Conservation (phyloP, 768 basidiomycete species). For the Calocera viscosa region DNA sequence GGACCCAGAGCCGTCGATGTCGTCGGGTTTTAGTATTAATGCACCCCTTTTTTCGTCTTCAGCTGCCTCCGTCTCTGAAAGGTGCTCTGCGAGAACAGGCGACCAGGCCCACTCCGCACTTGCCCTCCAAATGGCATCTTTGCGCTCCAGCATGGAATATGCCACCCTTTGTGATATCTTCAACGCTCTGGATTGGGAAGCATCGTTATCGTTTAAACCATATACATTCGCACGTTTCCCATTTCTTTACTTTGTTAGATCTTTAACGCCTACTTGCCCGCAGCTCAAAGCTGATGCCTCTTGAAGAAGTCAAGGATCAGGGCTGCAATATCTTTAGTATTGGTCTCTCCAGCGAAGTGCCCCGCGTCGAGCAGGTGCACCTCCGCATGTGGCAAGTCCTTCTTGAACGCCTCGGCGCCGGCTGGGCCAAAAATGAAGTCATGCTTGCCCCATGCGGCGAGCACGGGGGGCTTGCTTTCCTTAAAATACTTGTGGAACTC, state of each 20-base stretch:
- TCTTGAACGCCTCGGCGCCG: constrained; percentile 37
- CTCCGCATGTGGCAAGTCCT: constrained; percentile 29
- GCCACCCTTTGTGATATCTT: no score
- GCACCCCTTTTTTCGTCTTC: no score
- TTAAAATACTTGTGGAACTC: constrained; percentile 36
- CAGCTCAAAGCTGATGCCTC: neutral
- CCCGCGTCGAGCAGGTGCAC: constrained; percentile 34
- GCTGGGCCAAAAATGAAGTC: constrained; percentile 35
- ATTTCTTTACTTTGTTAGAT: neutral
- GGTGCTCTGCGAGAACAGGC: no score
- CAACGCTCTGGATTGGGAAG: no score
- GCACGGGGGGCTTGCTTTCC: constrained; percentile 30
- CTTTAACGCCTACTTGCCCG: neutral
- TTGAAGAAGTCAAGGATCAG: constrained; percentile 27
- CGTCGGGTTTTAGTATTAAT: no score
- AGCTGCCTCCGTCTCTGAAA: no score
- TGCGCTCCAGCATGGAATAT: no score
- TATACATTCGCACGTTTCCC: constrained; percentile 18
- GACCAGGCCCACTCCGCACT: no score
- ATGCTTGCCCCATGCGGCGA: constrained; percentile 40
- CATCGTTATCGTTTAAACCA: no score
- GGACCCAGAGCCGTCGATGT: no score
- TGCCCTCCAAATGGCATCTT: no score
- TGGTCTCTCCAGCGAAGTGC: constrained; percentile 38
- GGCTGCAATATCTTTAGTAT: constrained; percentile 29